A percentile compares a stretch with the other conserved stretches of the same genome.
These are phyloP conservation scores for Boletus coccyginus DNA, from an alignment of 768 basidiomycete species.

Conservation along the genomic window DNA sequence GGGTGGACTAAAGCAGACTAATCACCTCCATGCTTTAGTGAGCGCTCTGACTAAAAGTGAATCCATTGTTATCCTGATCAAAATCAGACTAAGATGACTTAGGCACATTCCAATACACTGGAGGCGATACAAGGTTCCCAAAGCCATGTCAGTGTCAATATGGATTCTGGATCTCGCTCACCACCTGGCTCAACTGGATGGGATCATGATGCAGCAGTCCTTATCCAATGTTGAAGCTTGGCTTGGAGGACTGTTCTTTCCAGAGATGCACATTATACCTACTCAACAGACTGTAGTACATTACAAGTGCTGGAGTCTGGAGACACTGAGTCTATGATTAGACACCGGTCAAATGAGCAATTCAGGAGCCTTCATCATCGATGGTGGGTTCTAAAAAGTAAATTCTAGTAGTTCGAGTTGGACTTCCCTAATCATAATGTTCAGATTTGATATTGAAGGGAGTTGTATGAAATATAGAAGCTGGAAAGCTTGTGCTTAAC, in stretches of 20 bases:
- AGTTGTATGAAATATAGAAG: too few relatives aligned
- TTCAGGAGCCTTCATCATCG: too few relatives aligned
- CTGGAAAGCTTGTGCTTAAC: too few relatives aligned
- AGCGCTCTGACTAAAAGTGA: conserved; percentile 85
- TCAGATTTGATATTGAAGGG: too few relatives aligned
- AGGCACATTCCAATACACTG: conserved; percentile 92
- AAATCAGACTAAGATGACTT: conserved; percentile 12
- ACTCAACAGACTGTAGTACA: conserved; percentile 96
- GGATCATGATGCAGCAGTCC: conserved; percentile 52
- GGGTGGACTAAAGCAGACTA: conserved; percentile 82
- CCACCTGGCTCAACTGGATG: conserved; percentile 80
- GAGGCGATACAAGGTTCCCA: conserved; percentile 85
- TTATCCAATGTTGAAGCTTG: conserved; percentile 75
- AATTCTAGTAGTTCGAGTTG: not conserved
- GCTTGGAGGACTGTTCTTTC: conserved; percentile 95
- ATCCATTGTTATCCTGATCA: conserved; percentile 6
- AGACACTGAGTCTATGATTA: too few relatives aligned
- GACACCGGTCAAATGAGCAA: too few relatives aligned
- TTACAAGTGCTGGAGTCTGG: conserved; percentile 83
- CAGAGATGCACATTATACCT: conserved; percentile 94
- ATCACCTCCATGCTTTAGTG: conserved; percentile 91
- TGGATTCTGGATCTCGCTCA: conserved; percentile 83
- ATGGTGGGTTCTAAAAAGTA: conserved; percentile 52
- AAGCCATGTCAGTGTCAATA: conserved; percentile 74
- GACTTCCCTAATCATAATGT: too few relatives aligned